Percentiles rank a stretch among this genome's conserved stretches.
These are phyloP conservation scores for Fusarium sp. DNA, from an alignment of 2,329 filamentous ascomycete genomes.

Conservation along the genomic window DNA sequence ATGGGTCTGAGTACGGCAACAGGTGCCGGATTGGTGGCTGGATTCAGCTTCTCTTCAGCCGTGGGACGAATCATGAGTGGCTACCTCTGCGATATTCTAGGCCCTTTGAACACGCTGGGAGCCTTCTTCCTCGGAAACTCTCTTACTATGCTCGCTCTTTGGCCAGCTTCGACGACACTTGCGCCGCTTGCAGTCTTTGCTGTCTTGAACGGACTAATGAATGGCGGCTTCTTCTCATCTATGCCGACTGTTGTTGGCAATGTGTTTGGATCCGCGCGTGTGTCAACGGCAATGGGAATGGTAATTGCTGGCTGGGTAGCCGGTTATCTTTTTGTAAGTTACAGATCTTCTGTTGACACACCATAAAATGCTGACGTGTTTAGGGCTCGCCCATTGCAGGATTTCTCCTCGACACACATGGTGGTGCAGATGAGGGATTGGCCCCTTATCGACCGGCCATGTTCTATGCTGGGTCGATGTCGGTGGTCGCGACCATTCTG, in stretches of 20 bases:
- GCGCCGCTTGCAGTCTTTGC: constrained; percentile 66
- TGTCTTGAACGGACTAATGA: constrained; percentile 68
- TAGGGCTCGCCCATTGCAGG: constrained; percentile 70
- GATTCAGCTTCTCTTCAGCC: constrained; percentile 70
- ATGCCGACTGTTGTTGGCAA: constrained; percentile 72
- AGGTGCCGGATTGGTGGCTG: constrained; percentile 68
- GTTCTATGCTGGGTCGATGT: constrained; percentile 64
- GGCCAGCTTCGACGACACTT: constrained; percentile 67
- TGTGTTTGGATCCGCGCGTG: constrained; percentile 65
- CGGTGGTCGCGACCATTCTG: constrained; percentile 17
- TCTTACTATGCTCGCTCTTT: constrained; percentile 68
- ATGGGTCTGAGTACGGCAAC: constrained; percentile 64
- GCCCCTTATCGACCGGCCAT: constrained; percentile 69
- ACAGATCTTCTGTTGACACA: accelerated
- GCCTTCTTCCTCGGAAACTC: constrained; percentile 62
- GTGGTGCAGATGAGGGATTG: constrained; percentile 60
- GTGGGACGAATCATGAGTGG: constrained; percentile 67
- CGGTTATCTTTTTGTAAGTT: constrained; percentile 68
- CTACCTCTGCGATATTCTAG: constrained; percentile 63
- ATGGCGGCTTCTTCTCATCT: constrained; percentile 71
- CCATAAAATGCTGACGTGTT: neutral
- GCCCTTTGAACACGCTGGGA: constrained; percentile 66
- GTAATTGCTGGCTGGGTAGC: constrained; percentile 69
- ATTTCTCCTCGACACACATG: constrained; percentile 66
- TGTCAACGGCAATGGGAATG: constrained; percentile 70